Evolutionary conservation across 176 grass and related monocot species (phyloP).

Genomic region (Phoenix roebelenii): DNA sequence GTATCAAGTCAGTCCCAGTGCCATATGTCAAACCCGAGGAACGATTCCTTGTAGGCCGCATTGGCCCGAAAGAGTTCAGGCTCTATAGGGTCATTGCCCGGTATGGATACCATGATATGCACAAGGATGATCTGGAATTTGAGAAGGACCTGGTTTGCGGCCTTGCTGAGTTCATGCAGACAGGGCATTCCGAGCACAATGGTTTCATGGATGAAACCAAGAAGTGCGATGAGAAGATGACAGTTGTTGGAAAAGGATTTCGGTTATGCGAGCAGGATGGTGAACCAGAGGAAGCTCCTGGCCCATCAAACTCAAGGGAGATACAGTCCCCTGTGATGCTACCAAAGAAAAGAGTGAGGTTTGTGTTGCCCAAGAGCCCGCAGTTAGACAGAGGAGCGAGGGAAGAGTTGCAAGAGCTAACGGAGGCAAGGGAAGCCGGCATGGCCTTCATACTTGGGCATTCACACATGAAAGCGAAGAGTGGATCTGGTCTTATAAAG

Average conservation of each 20-base stretch:
- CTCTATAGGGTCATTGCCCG: conserved; percentile 83
- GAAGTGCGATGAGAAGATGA: conserved; percentile 60
- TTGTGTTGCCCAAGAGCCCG: conserved; percentile 57
- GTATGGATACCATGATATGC: conserved; percentile 87
- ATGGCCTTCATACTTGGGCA: conserved; percentile 90
- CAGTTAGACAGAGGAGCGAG: conserved; percentile 38
- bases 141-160: conserved; percentile 89
- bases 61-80: conserved; percentile 73
- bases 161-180: conserved; percentile 84
- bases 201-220: conserved; percentile 13
- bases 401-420: conserved; percentile 79
- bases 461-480: conserved; percentile 78
- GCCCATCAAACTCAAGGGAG: conserved; percentile 32
- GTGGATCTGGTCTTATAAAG: conserved; percentile 66
- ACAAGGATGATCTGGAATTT: conserved; percentile 83
- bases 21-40: conserved; percentile 62
- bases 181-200: conserved; percentile 23
- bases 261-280: conserved; percentile 45
- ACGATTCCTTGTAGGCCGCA: conserved; percentile 71
- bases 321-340: conserved; percentile 22
- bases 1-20: conserved; percentile 74
- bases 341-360: conserved; percentile 56
- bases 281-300: conserved; percentile 14
- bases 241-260: conserved; percentile 56
- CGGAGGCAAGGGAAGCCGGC: conserved; percentile 76